These are phyloP conservation scores for Lyophyllum semitale DNA, from an alignment of 768 basidiomycete species.

Conservation along the genomic window DNA sequence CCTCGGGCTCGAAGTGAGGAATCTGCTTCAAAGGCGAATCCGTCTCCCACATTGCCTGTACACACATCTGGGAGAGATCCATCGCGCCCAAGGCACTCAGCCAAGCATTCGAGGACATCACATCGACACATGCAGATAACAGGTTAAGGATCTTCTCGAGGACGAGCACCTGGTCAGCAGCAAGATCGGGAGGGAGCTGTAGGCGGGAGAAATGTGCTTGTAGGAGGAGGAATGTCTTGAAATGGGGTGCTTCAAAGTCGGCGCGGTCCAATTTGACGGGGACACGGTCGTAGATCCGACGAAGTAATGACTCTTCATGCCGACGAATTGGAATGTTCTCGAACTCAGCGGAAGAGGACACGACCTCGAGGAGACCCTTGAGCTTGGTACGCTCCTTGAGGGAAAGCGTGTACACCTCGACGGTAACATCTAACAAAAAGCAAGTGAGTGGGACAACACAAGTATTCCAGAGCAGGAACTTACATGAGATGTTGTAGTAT, in stretches of 20 bases:
- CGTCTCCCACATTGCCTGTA: constrained; percentile 96
- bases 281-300: constrained; percentile 92
- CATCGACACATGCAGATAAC: constrained; percentile 93
- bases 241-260: constrained; percentile 94
- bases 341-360: constrained; percentile 96
- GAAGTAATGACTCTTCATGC: constrained; percentile 84
- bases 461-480: constrained; percentile 23
- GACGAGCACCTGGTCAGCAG: constrained; percentile 86
- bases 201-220: constrained; percentile 97
- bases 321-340: constrained; percentile 93
- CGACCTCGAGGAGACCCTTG: constrained; percentile 94
- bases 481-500: constrained; percentile 92
- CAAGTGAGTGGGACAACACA: constrained; percentile 12
- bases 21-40: constrained; percentile 96
- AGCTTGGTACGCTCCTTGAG: constrained; percentile 96
- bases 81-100: constrained; percentile 93
- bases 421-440: constrained; percentile 73
- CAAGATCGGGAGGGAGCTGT: constrained; percentile 89
- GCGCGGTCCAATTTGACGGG: constrained; percentile 86
- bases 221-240: constrained; percentile 96
- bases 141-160: constrained; percentile 90
- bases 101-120: constrained; percentile 97
- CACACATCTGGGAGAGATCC: constrained; percentile 99
- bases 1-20: constrained; percentile 92
- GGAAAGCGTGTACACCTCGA: constrained; percentile 95